These are phyloP conservation scores for Cadophora sp. DNA, from an alignment of 2,329 filamentous ascomycete genomes.

Conservation along the genomic window DNA sequence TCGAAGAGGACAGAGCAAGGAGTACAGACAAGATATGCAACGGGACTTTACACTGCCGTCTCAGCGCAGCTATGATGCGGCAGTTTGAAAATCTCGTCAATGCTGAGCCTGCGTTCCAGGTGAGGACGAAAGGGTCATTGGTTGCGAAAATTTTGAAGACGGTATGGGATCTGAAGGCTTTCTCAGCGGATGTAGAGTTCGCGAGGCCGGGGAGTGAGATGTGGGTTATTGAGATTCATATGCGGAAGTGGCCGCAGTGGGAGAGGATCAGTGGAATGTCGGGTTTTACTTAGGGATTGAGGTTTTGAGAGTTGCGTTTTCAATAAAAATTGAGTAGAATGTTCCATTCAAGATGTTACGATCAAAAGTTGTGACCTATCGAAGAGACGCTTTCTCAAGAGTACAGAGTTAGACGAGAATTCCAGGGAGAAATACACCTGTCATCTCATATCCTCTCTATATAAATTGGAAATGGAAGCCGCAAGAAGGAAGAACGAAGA, in stretches of 20 bases:
- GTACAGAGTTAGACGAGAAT: no score
- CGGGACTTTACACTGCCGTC: background rate
- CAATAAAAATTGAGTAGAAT: no score
- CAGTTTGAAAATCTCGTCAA: conserved; percentile 3
- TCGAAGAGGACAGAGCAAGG: background rate
- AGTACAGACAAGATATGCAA: background rate
- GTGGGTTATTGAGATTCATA: background rate
- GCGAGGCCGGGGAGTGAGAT: background rate
- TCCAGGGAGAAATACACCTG: no score
- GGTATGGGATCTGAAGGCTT: background rate
- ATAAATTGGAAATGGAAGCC: no score
- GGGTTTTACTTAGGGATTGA: background rate
- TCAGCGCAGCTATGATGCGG: conserved; percentile 2
- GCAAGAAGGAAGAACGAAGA: no score
- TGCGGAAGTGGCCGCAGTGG: background rate
- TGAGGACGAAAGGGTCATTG: background rate
- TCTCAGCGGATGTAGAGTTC: background rate
- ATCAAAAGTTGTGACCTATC: no score
- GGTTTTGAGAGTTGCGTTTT: background rate
- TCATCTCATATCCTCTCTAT: no score
- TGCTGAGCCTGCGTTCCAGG: background rate
- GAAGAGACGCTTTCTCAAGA: no score
- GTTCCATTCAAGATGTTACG: no score
- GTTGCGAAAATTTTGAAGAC: background rate
- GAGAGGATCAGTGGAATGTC: conserved; percentile 3